Evolutionary conservation across 202 grass and related monocot genomes (phyloP), one percentile per base, ranked within the genome.

Genomic region (Brachypodium distachyon): DNA sequence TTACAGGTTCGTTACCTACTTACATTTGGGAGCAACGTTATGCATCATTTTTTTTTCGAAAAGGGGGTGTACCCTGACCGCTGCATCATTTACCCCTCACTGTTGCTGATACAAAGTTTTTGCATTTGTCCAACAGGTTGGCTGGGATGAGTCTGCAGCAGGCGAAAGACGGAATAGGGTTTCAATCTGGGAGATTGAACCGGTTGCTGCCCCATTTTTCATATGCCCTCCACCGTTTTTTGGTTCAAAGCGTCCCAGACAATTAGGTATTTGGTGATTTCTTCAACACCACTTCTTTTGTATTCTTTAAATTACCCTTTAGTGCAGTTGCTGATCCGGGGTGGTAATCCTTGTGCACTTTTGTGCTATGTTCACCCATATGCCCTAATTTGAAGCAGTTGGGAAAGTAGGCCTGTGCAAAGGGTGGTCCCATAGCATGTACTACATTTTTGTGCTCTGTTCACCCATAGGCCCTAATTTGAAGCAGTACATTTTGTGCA

Each of bases 171-270:
- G 92, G 9, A 99, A 92, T 58, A 85, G 92, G 53, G 96, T 99
- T 88, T 99, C 96, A 56, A 83, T 96, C 62, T 99, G 96, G 96
- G 96, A 99, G 65, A 99, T 99, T 65, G 96, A 99, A 70, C 92
- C 92, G 0, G 96, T 96, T 0, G 78, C 88, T 77, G 92, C 96
- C 78, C 96, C 96, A 64, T 99, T 99, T 88, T 99, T 99, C 83
- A 79, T 99, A 71, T 99, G 96, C 29, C 96, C 96, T 13, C 96
- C 96, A 39, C 92, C 92, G 49, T 96, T 96, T 85, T 99, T 96
- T 77, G 84, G 92, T 72, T 72, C 87, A 59, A 99, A 99, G 61
- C 89, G 92, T 3, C 81, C 92, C 3, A 90, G 92, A 75, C 92
- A 90, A 68, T 40, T 91, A 81, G 96, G 96, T 86, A 83, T 4